A percentile compares a stretch with the other conserved stretches of the same genome.
These are phyloP conservation scores for Ustilago lituana DNA, from an alignment of 1,284 basidiomycete genomes.

Conservation along the genomic window DNA sequence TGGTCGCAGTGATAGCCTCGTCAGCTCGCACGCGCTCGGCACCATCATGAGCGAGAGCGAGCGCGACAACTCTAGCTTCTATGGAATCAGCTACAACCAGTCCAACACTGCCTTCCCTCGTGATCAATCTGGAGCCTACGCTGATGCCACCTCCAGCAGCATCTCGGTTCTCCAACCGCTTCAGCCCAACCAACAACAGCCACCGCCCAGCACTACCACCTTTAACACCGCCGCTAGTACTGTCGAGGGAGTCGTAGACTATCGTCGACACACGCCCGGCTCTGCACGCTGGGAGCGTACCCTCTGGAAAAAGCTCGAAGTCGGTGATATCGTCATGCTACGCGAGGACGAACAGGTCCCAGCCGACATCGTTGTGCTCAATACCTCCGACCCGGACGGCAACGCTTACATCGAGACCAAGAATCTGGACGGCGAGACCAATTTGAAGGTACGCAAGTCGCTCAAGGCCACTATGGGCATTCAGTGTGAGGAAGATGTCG, in stretches of 20 bases:
- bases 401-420: conserved; percentile 73
- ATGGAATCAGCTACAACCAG: conserved; percentile 24
- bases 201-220: conserved; percentile 14
- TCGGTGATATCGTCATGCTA: conserved; percentile 91
- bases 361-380: conserved; percentile 89
- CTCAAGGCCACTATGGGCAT: conserved; percentile 81
- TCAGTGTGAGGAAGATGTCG: conserved; percentile 87
- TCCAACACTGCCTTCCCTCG: conserved; percentile 18
- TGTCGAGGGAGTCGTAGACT: conserved; percentile 73
- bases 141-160: conserved; percentile 27
- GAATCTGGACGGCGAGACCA: conserved; percentile 96
- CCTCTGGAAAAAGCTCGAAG: conserved; percentile 97
- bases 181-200: conserved; percentile 19
- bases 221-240: conserved; percentile 9
- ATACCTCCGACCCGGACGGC: conserved; percentile 71
- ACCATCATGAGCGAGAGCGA: conserved; percentile 61
- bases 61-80: conserved; percentile 31
- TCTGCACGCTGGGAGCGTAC: conserved; percentile 91
- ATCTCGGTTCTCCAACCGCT: conserved; percentile 32
- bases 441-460: conserved; percentile 85
- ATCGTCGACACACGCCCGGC: conserved; percentile 75
- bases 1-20: conserved; percentile 48
- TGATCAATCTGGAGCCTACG: neutral
- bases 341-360: conserved; percentile 94
- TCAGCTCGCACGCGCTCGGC: conserved; percentile 42